Percentiles rank a stretch among this genome's conserved stretches.
phyloP scores from a whole-genome alignment of 306 rosid genomes.

The Trichosanthes cucumerina region DNA sequence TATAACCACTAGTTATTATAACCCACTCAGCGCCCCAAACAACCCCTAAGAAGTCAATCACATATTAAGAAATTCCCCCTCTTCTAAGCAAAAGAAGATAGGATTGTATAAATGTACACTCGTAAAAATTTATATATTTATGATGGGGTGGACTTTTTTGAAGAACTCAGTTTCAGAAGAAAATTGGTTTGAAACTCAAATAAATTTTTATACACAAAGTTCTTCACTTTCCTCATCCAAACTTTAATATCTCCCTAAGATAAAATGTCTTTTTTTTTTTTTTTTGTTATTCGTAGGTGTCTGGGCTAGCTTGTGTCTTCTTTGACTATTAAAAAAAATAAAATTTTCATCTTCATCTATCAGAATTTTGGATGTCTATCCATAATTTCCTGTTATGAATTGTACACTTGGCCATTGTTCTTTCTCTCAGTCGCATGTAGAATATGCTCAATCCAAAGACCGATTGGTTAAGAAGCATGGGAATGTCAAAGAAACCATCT shows the following conservation, averaged over 20 bases:
- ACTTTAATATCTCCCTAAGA: neutral
- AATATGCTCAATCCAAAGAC: neutral
- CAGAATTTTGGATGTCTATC: neutral
- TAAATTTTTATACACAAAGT: neutral
- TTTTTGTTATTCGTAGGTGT: no score
- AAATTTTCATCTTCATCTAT: neutral
- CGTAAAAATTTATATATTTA: neutral
- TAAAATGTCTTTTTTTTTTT: no score
- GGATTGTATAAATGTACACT: neutral
- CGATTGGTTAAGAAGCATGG: constrained; percentile 36
- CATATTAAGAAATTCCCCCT: neutral
- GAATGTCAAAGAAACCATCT: constrained; percentile 48
- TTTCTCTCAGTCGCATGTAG: neutral
- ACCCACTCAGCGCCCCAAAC: no score
- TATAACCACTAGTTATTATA: no score
- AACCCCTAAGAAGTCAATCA: neutral
- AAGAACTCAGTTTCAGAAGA: neutral
- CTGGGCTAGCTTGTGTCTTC: no score
- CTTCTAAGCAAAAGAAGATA: neutral
- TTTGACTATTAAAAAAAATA: neutral
- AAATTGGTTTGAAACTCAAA: neutral
- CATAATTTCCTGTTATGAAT: neutral
- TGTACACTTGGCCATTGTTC: neutral
- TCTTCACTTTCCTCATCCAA: no score
- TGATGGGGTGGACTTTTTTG: neutral